A percentile compares a stretch with the other conserved stretches of the same genome.
Conservation (phyloP, 352 stramenopile genomes). For the Pythium angustatum region DNA sequence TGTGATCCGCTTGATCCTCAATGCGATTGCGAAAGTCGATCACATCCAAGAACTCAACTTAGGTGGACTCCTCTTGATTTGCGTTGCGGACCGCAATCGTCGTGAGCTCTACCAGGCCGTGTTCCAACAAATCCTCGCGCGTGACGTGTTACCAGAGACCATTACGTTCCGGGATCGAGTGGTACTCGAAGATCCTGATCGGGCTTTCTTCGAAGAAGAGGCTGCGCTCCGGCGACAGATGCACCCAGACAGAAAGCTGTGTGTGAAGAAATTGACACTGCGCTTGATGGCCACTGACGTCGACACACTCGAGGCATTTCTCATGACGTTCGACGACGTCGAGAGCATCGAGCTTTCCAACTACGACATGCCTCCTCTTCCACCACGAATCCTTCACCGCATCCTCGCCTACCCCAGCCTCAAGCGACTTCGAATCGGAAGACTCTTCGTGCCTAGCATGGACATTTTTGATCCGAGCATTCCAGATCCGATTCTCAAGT, state of each 20-base stretch:
- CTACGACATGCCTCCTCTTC: background rate
- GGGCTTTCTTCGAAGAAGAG: background rate
- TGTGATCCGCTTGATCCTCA: slow-evolving; percentile 3
- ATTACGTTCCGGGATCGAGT: background rate
- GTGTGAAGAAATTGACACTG: background rate
- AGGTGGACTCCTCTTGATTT: slow-evolving; percentile 5
- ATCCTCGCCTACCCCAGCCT: slow-evolving; percentile 8
- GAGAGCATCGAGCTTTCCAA: background rate
- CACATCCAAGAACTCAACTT: background rate
- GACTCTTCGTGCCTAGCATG: background rate
- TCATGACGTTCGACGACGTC: background rate
- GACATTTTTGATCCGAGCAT: slow-evolving; percentile 11
- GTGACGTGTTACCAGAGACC: background rate
- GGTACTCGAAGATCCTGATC: background rate
- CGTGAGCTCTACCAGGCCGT: background rate
- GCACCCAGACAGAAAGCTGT: background rate
- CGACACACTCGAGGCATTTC: background rate
- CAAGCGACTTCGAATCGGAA: background rate
- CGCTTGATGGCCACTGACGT: background rate
- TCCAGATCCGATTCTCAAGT: background rate
- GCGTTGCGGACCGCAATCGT: background rate
- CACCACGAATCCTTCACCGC: background rate
- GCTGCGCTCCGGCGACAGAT: background rate
- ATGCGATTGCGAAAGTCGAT: background rate
- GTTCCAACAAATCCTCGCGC: slow-evolving; percentile 1